Conservation (phyloP, 768 basidiomycete genomes). For the Phylloporus arenicola region DNA sequence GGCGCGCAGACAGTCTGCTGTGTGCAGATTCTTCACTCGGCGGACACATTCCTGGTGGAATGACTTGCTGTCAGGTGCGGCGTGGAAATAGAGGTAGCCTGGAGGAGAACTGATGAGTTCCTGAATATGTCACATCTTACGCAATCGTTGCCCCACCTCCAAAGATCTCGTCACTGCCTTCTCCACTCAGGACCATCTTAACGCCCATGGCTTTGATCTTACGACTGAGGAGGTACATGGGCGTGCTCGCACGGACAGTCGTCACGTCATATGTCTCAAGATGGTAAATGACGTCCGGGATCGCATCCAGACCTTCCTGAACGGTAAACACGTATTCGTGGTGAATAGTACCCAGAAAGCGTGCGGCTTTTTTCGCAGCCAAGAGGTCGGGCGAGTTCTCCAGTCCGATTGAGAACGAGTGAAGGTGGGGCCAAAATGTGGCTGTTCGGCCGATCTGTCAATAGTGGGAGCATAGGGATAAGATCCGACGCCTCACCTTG, state of each 20-base stretch:
- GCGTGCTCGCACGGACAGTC: conserved; percentile 94
- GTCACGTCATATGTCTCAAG: conserved; percentile 99
- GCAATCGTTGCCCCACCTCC: conserved; percentile 55
- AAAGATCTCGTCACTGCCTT: conserved; percentile 96
- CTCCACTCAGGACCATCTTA: conserved; percentile 98
- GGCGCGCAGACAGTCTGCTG: conserved; percentile 92
- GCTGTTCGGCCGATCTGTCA: conserved; percentile 34
- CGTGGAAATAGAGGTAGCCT: conserved; percentile 99
- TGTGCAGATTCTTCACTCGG: conserved; percentile 96
- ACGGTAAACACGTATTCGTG: conserved; percentile 98
- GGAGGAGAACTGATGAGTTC: conserved; percentile 7
- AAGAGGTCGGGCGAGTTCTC: conserved; percentile 92
- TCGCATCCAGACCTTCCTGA: conserved; percentile 94
- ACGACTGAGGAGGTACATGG: conserved; percentile 96
- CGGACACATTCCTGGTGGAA: conserved; percentile 95
- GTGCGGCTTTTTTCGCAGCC: conserved; percentile 90
- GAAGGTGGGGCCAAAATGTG: conserved; percentile 90
- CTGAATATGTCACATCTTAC: neutral
- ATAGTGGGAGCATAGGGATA: neutral
- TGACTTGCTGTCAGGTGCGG: conserved; percentile 79
- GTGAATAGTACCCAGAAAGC: conserved; percentile 89
- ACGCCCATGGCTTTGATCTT: conserved; percentile 99
- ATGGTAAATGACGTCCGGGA: conserved; percentile 96
- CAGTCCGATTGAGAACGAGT: conserved; percentile 96
- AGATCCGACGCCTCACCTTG: conserved; percentile 40